Conservation (phyloP, 2,329 filamentous ascomycete species). For the Boeremia lycopersici region DNA sequence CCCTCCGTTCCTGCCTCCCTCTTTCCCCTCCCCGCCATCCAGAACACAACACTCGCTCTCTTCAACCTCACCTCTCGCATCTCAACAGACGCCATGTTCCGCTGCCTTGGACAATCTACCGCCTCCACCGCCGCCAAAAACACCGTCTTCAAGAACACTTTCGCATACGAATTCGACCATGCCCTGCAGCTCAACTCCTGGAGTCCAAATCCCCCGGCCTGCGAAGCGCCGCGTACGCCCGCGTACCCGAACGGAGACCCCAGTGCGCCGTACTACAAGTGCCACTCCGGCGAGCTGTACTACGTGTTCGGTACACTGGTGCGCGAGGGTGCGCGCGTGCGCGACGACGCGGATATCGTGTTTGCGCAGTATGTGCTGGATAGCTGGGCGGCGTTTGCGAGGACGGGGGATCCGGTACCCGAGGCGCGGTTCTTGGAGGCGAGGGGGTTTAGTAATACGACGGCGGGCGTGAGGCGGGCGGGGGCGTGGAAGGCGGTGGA, state of each 20-base stretch:
- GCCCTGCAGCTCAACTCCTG: slow-evolving; percentile 36
- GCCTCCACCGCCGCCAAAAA: slow-evolving; percentile 30
- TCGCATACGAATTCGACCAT: slow-evolving; percentile 43
- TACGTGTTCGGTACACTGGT: slow-evolving; percentile 42
- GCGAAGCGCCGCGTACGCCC: slow-evolving; percentile 37
- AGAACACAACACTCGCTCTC: slow-evolving; percentile 42
- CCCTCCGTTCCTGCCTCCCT: slow-evolving; percentile 12
- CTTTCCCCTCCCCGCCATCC: slow-evolving; percentile 30
- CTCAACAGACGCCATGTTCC: slow-evolving; percentile 39
- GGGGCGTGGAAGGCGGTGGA: slow-evolving; percentile 1
- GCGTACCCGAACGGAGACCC: slow-evolving; percentile 36
- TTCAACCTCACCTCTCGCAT: slow-evolving; percentile 43
- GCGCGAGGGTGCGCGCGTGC: slow-evolving; percentile 39
- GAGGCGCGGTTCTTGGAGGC: slow-evolving; percentile 26
- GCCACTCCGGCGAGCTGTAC: slow-evolving; percentile 42
- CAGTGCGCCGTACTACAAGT: slow-evolving; percentile 28
- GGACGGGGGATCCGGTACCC: slow-evolving; percentile 35
- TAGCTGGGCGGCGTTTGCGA: slow-evolving; percentile 41
- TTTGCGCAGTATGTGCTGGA: slow-evolving; percentile 42
- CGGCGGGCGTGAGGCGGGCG: neutral
- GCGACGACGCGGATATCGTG: slow-evolving; percentile 40
- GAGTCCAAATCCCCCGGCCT: slow-evolving; percentile 42
- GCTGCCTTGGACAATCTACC: slow-evolving; percentile 41
- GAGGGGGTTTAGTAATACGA: slow-evolving; percentile 24
- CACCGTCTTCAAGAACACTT: slow-evolving; percentile 29